Percentiles rank a stretch among this genome's conserved stretches.
These are phyloP conservation scores for Dendrocalamus sinicus DNA, from an alignment of 176 grass and related monocot genomes.

Conservation along the genomic window DNA sequence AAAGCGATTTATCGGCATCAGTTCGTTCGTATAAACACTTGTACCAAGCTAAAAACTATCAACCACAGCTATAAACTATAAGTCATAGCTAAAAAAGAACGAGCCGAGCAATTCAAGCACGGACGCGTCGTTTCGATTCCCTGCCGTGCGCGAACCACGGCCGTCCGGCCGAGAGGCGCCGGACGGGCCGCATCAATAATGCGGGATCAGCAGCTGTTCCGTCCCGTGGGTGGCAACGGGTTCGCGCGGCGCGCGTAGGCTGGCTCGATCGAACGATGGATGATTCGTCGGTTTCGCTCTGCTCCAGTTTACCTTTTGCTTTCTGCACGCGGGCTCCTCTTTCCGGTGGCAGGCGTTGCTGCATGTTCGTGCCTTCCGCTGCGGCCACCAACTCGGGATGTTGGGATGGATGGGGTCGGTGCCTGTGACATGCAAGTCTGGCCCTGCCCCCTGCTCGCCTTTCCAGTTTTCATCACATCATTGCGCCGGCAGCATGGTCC, in stretches of 20 bases:
- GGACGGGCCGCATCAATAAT: not conserved
- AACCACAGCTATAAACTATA: no score
- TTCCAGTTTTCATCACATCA: constrained; percentile 35
- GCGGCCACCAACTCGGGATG: not conserved
- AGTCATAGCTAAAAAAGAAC: no score
- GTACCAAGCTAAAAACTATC: no score
- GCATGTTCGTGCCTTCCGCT: not conserved
- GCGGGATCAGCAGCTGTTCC: not conserved
- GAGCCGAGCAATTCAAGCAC: not conserved
- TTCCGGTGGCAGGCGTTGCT: not conserved
- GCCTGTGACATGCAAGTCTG: not conserved
- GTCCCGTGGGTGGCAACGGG: not conserved
- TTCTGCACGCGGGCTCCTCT: not conserved
- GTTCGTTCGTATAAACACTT: no score
- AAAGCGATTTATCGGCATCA: no score
- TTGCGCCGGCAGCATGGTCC: not conserved
- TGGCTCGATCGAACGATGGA: not conserved
- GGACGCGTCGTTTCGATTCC: no score
- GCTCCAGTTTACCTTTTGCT: not conserved
- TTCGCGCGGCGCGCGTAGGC: not conserved
- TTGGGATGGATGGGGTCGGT: not conserved
- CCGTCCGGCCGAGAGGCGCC: not conserved
- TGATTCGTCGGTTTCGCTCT: not conserved
- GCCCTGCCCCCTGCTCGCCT: not conserved
- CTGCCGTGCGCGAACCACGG: not conserved